Percentiles rank a stretch among this genome's conserved stretches.
phyloP scores from a whole-genome alignment of 495 filamentous ascomycete genomes.

The Talaromyces nanjingensis region DNA sequence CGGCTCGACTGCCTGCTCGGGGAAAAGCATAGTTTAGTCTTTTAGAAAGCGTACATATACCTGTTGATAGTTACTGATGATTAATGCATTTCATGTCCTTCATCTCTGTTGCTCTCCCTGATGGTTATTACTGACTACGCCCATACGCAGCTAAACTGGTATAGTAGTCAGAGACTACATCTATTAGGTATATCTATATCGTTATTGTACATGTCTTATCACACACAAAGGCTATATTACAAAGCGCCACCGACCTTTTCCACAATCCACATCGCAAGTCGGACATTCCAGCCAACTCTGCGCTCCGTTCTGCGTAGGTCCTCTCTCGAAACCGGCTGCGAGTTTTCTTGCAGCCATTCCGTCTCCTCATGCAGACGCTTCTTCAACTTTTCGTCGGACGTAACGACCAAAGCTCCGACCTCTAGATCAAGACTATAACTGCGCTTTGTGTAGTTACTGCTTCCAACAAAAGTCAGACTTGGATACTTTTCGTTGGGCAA shows the following conservation, averaged over 20 bases:
- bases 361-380: slow-evolving; percentile 68
- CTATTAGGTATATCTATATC: not conserved
- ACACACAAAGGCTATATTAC: slow-evolving; percentile 19
- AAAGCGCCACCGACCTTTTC: slow-evolving; percentile 63
- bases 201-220: not conserved
- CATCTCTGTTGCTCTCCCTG: not conserved
- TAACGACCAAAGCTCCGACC: slow-evolving; percentile 77
- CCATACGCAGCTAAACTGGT: not conserved
- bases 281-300: slow-evolving; percentile 76
- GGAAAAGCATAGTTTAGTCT: slow-evolving; percentile 4
- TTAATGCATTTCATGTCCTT: not conserved
- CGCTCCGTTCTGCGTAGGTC: slow-evolving; percentile 76
- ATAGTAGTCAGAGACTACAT: not conserved
- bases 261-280: slow-evolving; percentile 87
- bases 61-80: slow-evolving; percentile 2
- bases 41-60: slow-evolving; percentile 1
- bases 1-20: slow-evolving; percentile 45
- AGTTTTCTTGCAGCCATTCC: slow-evolving; percentile 65
- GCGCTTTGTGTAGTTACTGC: slow-evolving; percentile 92
- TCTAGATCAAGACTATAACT: slow-evolving; percentile 91
- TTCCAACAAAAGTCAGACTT: slow-evolving; percentile 77
- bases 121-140: not conserved
- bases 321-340: slow-evolving; percentile 56
- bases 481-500: slow-evolving; percentile 54
- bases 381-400: slow-evolving; percentile 67